Conservation (phyloP, 2,329 filamentous ascomycete genomes). For the Clonostachys chloroleuca region DNA sequence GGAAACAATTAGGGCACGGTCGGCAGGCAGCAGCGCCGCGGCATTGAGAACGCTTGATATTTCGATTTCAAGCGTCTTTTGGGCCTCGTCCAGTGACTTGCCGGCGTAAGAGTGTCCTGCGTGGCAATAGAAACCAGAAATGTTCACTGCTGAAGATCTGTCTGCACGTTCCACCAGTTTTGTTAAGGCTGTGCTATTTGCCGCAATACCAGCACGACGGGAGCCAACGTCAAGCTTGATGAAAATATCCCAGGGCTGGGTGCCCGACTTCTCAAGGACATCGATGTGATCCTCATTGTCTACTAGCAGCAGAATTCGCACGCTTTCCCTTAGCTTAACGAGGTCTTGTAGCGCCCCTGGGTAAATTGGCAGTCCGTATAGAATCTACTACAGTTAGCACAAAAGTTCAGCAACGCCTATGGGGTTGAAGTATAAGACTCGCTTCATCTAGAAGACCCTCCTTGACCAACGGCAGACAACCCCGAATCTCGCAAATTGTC, state of each 20-base stretch:
- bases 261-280: slow-evolving; percentile 15
- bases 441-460: slow-evolving; percentile 34
- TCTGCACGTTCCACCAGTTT: slow-evolving; percentile 17
- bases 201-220: slow-evolving; percentile 22
- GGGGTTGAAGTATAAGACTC: neutral
- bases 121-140: slow-evolving; percentile 30
- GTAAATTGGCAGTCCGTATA: slow-evolving; percentile 34
- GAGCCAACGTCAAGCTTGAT: slow-evolving; percentile 30
- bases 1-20: slow-evolving; percentile 18
- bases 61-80: slow-evolving; percentile 18
- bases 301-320: slow-evolving; percentile 28
- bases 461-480: slow-evolving; percentile 26
- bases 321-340: slow-evolving; percentile 13
- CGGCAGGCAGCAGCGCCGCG: slow-evolving; percentile 16
- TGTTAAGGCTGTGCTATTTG: slow-evolving; percentile 14
- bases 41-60: slow-evolving; percentile 20
- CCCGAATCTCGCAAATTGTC: slow-evolving; percentile 31
- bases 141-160: slow-evolving; percentile 15
- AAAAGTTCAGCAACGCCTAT: too few relatives aligned
- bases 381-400: slow-evolving; percentile 15
- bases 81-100: slow-evolving; percentile 19
- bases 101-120: slow-evolving; percentile 28
- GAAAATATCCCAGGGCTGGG: slow-evolving; percentile 23
- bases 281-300: slow-evolving; percentile 25
- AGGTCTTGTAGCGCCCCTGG: slow-evolving; percentile 22